These are phyloP conservation scores for Blastobotrys elegans DNA, from an alignment of 1,139 yeast species.

Conservation along the genomic window DNA sequence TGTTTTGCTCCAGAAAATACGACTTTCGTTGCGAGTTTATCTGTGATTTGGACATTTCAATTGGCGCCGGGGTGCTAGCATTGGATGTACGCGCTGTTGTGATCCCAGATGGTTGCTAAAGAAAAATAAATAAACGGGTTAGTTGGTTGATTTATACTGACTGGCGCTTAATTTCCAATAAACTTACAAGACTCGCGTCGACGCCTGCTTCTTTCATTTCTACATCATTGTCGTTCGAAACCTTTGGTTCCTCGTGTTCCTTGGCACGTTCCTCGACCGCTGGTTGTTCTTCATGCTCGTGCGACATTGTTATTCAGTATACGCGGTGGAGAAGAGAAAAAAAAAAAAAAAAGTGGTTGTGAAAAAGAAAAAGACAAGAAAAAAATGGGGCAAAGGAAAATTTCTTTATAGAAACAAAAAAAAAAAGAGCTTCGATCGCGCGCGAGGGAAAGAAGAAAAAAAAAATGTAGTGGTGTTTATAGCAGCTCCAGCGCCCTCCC, in stretches of 20 bases:
- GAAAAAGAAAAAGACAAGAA: neutral
- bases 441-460: no score
- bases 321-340: neutral
- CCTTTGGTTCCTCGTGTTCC: neutral
- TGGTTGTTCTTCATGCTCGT: neutral
- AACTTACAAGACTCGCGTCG: slow-evolving; percentile 4
- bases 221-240: slow-evolving; percentile 3
- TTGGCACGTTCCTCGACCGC: neutral
- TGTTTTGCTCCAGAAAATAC: slow-evolving; percentile 31
- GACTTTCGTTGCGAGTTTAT: slow-evolving; percentile 24
- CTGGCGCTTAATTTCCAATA: neutral
- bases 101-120: slow-evolving; percentile 12
- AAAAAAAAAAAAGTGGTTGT: slow-evolving; percentile 3
- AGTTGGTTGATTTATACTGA: neutral
- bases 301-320: no score
- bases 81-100: slow-evolving; percentile 14
- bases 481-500: no score
- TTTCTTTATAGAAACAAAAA: no score
- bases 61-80: slow-evolving; percentile 21
- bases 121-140: no score
- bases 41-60: slow-evolving; percentile 25
- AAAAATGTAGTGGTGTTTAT: no score
- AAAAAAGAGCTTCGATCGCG: no score
- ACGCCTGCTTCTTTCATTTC: slow-evolving; percentile 10
- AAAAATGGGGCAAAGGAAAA: neutral